These are phyloP conservation scores for Lachnum nothofagi DNA, from an alignment of 2,329 filamentous ascomycete genomes.

Conservation along the genomic window DNA sequence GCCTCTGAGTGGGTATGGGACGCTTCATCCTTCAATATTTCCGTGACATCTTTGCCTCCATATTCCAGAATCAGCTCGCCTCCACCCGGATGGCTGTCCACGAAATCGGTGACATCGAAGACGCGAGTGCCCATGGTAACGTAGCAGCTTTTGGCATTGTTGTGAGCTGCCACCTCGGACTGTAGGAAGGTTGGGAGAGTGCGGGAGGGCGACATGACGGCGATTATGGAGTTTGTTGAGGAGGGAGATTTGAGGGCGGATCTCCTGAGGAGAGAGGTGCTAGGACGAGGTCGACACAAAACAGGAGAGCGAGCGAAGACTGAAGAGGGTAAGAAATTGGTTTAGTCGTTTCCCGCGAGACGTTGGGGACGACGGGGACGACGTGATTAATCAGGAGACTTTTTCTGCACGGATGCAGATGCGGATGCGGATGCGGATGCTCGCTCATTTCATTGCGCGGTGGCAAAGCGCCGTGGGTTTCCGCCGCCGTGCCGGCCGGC, in stretches of 20 bases:
- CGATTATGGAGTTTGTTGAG: background rate
- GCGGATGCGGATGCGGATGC: too few species aligned
- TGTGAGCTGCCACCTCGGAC: slow-evolving; percentile 77
- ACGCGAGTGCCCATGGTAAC: slow-evolving; percentile 86
- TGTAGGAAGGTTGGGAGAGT: slow-evolving; percentile 78
- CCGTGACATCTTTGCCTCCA: slow-evolving; percentile 77
- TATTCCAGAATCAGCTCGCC: slow-evolving; percentile 84
- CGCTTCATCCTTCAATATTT: slow-evolving; percentile 74
- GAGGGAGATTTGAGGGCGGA: too few species aligned
- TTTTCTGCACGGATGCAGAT: background rate
- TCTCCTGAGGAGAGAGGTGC: background rate
- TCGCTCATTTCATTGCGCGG: background rate
- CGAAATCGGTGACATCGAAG: slow-evolving; percentile 89
- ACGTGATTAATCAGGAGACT: slow-evolving; percentile 1
- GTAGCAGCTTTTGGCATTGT: slow-evolving; percentile 78
- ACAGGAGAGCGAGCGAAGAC: background rate
- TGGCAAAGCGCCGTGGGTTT: background rate
- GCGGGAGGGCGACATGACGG: slow-evolving; percentile 64
- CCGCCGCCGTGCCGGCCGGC: too few species aligned
- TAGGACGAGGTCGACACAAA: too few species aligned
- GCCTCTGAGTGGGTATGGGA: slow-evolving; percentile 86
- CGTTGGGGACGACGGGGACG: too few species aligned
- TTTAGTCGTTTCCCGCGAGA: too few species aligned
- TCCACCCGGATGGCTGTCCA: slow-evolving; percentile 87
- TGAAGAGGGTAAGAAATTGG: background rate